Percentiles rank a stretch among this genome's conserved stretches.
Evolutionary conservation across 2,329 filamentous ascomycete genomes (phyloP).

Genomic region (Volutella citrinella): DNA sequence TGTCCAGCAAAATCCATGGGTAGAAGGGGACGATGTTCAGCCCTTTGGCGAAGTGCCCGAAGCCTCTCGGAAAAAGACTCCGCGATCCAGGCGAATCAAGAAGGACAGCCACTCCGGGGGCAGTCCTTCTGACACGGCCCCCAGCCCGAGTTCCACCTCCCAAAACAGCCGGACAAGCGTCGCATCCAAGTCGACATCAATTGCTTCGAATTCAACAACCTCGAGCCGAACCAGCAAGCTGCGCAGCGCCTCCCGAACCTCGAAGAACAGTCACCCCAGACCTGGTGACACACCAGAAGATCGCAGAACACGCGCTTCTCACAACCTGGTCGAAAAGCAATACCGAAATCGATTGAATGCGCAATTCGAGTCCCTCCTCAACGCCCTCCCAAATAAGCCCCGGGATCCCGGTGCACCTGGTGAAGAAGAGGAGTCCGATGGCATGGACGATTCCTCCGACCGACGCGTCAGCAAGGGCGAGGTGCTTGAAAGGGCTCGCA

Average conservation of each 20-base stretch:
- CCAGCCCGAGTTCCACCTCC: conserved; percentile 20
- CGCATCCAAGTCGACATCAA: conserved; percentile 20
- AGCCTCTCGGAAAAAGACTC: conserved; percentile 15
- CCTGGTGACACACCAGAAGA: conserved; percentile 25
- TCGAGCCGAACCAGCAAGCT: conserved; percentile 25
- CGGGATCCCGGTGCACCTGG: conserved; percentile 14
- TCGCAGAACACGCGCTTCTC: conserved; percentile 25
- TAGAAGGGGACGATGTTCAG: conserved; percentile 17
- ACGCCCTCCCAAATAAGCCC: conserved; percentile 18
- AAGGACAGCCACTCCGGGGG: conserved; percentile 17
- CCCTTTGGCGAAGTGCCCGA: conserved; percentile 9
- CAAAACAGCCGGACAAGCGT: conserved; percentile 23
- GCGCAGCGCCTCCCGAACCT: conserved; percentile 25
- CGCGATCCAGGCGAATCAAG: conserved; percentile 15
- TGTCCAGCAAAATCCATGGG: conserved; percentile 22
- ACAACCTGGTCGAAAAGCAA: conserved; percentile 27
- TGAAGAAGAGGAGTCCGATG: conserved; percentile 21
- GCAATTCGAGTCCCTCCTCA: conserved; percentile 25
- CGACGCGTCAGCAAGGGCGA: conserved; percentile 25
- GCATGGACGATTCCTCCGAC: conserved; percentile 18
- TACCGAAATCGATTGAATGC: conserved; percentile 26
- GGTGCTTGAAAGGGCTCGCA: conserved; percentile 27
- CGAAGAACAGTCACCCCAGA: conserved; percentile 23
- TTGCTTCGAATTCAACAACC: conserved; percentile 19
- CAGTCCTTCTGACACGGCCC: conserved; percentile 17